Evolutionary conservation across 1,284 basidiomycete genomes (phyloP), one percentile per base, ranked within the genome.

Genomic region (Moesziomyces sp.): DNA sequence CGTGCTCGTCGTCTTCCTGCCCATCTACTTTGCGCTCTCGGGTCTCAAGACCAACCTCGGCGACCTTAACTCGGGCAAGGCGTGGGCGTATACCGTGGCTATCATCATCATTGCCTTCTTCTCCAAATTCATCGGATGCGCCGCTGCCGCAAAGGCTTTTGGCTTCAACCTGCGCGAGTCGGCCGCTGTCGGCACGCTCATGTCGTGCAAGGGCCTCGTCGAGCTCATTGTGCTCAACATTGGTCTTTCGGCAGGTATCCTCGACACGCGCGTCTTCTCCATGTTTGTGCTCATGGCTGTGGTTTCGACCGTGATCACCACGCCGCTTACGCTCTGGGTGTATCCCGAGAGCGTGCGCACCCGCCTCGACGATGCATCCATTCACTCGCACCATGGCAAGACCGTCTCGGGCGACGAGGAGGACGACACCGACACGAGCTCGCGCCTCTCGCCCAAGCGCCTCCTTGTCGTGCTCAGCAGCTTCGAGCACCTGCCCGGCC

Each of bases 221-320:
- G 81, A 83, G 69, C 88, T 96, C 48, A 95, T 97, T 73, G 94
- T 96, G 11, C 89, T 97, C 80, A 97, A 97, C 82, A 91, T 97
- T 74, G 94, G 94, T 68, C 87, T 93, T 2, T 83, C 88, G 64
- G 94, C 88, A 81, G 90, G 91, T 0, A 92, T 93, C 70, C 87
- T 99, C 54, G 90, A 92, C 38, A 87, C 84, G 34, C 81, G 84
- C n/a, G 85, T 88, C 21, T 89, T 89, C 78, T 87, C 87, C 14
- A 97, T 97, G 93, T 95, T 97, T 76, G 93, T 96, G 24, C 86
- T 97, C 35, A 92, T 93, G 84, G 93, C 94, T 0, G 85, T 97
- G 51, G 84, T 92, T 26, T 87, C 96, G 51, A 97, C 94, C 0
- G 93, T 92, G 84, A 88, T 93, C 87, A 97, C 94, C 0, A 96